phyloP scores from a whole-genome alignment of 2,329 filamentous ascomycete species.

The Emergomyces orientalis region DNA sequence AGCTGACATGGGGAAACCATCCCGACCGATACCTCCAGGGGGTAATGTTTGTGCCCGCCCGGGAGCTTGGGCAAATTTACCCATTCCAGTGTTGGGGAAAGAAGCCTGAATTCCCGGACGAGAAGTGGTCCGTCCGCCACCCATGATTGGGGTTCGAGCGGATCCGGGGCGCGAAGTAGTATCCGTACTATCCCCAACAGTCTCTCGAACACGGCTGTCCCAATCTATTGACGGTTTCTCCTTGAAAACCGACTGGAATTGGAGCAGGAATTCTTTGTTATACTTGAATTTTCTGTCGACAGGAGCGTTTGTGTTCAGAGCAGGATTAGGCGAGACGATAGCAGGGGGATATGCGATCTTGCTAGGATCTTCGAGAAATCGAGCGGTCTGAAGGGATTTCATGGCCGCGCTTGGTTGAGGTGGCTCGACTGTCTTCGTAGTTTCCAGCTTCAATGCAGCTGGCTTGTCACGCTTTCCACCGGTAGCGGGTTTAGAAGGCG shows the following conservation, averaged over 20 bases:
- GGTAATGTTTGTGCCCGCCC: constrained; percentile 52
- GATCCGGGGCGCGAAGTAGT: constrained; percentile 48
- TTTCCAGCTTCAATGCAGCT: constrained; percentile 77
- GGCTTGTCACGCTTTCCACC: constrained; percentile 66
- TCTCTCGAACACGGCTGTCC: constrained; percentile 75
- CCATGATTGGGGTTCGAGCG: constrained; percentile 25
- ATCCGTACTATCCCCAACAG: constrained; percentile 67
- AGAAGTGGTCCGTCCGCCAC: constrained; percentile 44
- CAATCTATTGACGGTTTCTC: constrained; percentile 95
- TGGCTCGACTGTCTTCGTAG: constrained; percentile 77
- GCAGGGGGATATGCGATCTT: constrained; percentile 73
- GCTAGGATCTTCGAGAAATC: constrained; percentile 72
- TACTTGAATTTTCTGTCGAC: constrained; percentile 81
- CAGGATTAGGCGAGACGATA: constrained; percentile 82
- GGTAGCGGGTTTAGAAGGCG: constrained; percentile 46
- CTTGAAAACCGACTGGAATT: constrained; percentile 92
- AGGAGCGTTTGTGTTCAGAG: constrained; percentile 66
- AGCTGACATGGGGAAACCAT: constrained; percentile 58
- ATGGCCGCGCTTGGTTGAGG: constrained; percentile 89
- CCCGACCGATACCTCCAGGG: constrained; percentile 64
- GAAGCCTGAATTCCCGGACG: constrained; percentile 44
- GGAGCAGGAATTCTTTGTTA: constrained; percentile 86
- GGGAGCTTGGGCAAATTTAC: constrained; percentile 49
- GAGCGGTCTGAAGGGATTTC: constrained; percentile 83
- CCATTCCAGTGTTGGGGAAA: constrained; percentile 51